Conservation (phyloP, 495 filamentous ascomycete genomes). For the Aeminium ludgeri region DNA sequence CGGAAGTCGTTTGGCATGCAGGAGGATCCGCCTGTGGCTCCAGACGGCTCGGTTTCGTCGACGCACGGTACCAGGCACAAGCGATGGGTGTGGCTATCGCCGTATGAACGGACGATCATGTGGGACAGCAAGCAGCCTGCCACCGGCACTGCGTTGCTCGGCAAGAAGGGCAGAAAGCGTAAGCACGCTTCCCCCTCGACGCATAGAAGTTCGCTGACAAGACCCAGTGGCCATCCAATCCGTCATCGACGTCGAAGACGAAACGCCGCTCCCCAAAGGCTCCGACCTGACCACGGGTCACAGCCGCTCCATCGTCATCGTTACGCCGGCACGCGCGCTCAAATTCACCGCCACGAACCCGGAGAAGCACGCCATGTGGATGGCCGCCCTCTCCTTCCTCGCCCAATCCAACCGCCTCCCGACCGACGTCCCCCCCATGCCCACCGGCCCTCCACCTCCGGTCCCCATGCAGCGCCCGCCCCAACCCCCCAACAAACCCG, state of each 20-base stretch:
- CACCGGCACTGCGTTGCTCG: conserved; percentile 70
- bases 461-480: conserved; percentile 27
- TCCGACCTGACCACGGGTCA: conserved; percentile 41
- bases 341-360: conserved; percentile 78
- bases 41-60: conserved; percentile 37
- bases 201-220: conserved; percentile 14
- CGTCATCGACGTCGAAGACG: conserved; percentile 89
- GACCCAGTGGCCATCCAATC: conserved; percentile 76
- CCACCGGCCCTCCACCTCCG: neutral
- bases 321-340: conserved; percentile 82
- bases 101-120: conserved; percentile 87
- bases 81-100: conserved; percentile 96
- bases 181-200: conserved; percentile 27
- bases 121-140: conserved; percentile 98
- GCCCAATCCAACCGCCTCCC: conserved; percentile 36
- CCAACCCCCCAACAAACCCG: conserved; percentile 32
- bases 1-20: conserved; percentile 79
- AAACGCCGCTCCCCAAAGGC: conserved; percentile 71
- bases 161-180: conserved; percentile 93
- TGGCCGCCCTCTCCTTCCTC: conserved; percentile 84
- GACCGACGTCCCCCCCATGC: conserved; percentile 3
- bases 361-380: conserved; percentile 89
- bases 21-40: conserved; percentile 39
- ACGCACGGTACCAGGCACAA: conserved; percentile 62
- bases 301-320: conserved; percentile 85